Base-by-base conservation (phyloP, 2,329 filamentous ascomycete species). In the Aotearoamyces nothofagi region DNA sequence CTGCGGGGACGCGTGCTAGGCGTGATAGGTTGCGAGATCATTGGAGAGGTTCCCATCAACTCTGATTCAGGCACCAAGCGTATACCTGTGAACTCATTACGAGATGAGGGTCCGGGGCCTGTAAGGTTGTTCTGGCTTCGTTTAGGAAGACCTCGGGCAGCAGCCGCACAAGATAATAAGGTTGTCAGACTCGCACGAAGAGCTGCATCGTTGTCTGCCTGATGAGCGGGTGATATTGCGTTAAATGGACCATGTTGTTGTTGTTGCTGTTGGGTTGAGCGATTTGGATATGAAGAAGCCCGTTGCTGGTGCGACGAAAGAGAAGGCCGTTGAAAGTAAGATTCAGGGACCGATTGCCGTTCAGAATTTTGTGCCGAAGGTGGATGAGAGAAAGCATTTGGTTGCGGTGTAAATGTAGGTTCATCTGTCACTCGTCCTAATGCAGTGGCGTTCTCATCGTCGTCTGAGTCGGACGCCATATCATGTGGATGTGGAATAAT, bases 111-210 rank as follows among this genome's bases (percentile, higher is more conserved):
- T 52, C 7, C 46, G 40, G 9, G 40, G 33, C 9, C 48, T n/a
- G n/a, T 8, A 7, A 20, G 7, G n/a, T n/a, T 20, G 38, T 27
- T 51, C 43, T 25, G 43, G 33, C 28, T 48, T 40, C 60, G 57
- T 47, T 90, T 93, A 1, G 78, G 72, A 10, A 90, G 60, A 4
- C 79, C 78, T 24, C 90, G 70, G 2, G 87, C 90, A 1, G 87
- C 90, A 1, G 87, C 90, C 3, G 86, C 84, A 0, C 84, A 92
- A n/a, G 87, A 94, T 9, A 98, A 69, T 9, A 98, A 66, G 0
- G 90, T 96, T 1, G 84, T 93, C n/a, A 98, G 64, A 27, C 83
- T 93, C 12, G 90, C 84, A 17, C 90, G 76, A 8, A 98, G 64
- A 2, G 84, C 90, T 16, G 84, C 90, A 44, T 98, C 90, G 43